Evolutionary conservation across 106 monocot species (phyloP).

Genomic region (Hemerocallis citrina): DNA sequence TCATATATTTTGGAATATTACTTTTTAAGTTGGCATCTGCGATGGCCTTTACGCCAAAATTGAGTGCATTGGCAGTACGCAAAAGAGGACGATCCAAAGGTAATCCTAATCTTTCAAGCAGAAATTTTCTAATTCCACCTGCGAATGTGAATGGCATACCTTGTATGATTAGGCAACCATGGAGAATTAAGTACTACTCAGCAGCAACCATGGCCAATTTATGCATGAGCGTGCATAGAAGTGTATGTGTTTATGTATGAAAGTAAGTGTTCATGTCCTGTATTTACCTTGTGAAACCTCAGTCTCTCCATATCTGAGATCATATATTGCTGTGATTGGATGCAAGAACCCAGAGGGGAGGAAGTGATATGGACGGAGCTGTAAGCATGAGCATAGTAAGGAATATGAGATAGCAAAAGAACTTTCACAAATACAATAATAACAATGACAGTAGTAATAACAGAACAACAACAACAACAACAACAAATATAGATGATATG

Average conservation of each 20-base stretch:
- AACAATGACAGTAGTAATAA: background rate
- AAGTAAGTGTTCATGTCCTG: no score
- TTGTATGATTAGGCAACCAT: background rate
- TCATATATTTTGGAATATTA: conserved; percentile 21
- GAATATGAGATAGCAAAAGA: background rate
- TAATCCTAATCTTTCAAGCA: conserved; percentile 73
- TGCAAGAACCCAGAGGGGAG: conserved; percentile 63
- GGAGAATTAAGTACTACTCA: no score
- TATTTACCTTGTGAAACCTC: conserved; percentile 81
- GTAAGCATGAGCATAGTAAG: conserved; percentile 12
- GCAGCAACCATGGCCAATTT: no score
- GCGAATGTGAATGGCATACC: conserved; percentile 1
- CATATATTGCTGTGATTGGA: conserved; percentile 88
- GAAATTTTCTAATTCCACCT: conserved; percentile 74
- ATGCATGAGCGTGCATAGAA: no score
- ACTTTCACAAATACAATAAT: background rate
- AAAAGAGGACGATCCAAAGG: conserved; percentile 90
- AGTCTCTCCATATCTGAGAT: conserved; percentile 69
- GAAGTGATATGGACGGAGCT: conserved; percentile 83
- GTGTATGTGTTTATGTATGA: no score
- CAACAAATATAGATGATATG: background rate
- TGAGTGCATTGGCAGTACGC: conserved; percentile 65
- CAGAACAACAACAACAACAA: background rate
- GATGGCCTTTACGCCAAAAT: conserved; percentile 22
- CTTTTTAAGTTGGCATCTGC: conserved; percentile 15